Conservation (phyloP, 257 asterid genomes). For the Voacanga thouarsii region DNA sequence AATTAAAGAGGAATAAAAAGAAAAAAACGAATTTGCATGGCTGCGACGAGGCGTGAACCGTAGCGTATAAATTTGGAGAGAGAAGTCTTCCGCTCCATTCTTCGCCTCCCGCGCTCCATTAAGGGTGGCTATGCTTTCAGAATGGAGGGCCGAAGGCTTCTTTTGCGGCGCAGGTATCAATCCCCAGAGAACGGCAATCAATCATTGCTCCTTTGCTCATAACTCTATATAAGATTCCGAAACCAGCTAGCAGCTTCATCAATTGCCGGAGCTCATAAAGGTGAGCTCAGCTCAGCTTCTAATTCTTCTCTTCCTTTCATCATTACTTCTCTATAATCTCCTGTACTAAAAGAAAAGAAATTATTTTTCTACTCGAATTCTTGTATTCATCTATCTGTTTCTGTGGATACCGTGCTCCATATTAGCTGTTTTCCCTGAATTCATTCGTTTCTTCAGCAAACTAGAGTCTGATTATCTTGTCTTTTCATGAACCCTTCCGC, state of each 20-base stretch:
- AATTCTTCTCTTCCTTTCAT: background rate
- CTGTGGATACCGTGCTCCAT: no score
- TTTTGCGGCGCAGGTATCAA: conserved; percentile 10
- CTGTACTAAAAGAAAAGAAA: no score
- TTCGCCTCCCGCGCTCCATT: conserved; percentile 7
- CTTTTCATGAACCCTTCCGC: background rate
- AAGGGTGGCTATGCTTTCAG: background rate
- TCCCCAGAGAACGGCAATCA: background rate
- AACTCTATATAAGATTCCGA: background rate
- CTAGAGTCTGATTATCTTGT: no score
- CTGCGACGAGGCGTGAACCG: background rate
- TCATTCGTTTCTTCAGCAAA: background rate
- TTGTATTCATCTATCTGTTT: no score
- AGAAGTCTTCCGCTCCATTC: conserved; percentile 11
- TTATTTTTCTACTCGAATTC: no score
- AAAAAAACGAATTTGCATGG: no score
- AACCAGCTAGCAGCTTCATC: background rate
- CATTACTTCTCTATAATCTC: no score
- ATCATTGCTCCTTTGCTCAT: background rate
- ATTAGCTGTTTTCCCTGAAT: background rate
- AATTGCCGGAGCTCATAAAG: background rate
- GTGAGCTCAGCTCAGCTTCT: background rate
- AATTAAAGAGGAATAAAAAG: no score
- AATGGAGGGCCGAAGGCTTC: conserved; percentile 3
- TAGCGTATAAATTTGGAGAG: background rate